Evolutionary conservation across 179 eudicot species (phyloP), one percentile per base, ranked within the genome.

Genomic region (Spergularia azorica): DNA sequence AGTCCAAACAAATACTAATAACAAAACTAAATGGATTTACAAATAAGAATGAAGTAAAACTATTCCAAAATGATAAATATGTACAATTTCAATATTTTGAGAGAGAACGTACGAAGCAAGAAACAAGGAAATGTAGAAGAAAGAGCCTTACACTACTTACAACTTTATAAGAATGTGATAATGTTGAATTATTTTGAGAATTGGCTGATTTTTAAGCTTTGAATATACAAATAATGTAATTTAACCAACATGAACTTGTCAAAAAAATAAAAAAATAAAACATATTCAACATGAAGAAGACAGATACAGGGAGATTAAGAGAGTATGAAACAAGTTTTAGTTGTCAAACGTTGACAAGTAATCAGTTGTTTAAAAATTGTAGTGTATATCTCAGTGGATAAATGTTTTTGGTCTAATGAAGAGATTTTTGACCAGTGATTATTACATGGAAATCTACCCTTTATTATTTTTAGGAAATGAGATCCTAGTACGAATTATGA

Each of bases 301-400:
- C 5, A 62, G 6, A 43, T 43, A 43, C 6, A 43, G 6, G 8
- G 8, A 43, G 48, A 43, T 43, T 41, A 18, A 39, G n/a, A 76
- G 16, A 13, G 21, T 55, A 10, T 16, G 0, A 38, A 13, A n/a
- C 17, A 16, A 18, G 63, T 36, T 71, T 71, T 39, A 3, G 52
- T 70, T 55, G 63, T 71, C 75, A 57, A 71, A 71, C 52, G 75
- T 71, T 71, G 64, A 71, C 75, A 71, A 70, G 72, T 66, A 41
- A 13, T n/a, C 5, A 48, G 13, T 17, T 12, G 20, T 69, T 14
- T 20, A 21, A 12, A 46, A 16, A 10, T 69, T 1, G 4, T 3
- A 5, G 0, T 48, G 18, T 68, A 20, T 32, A 26, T 26, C 32
- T 26, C 32, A 26, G 32, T 26, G 32, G 32, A 1, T 26, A 4